Evolutionary conservation across 1,139 yeast genomes (phyloP).

Genomic region (Debaryomycetaceae sp.): DNA sequence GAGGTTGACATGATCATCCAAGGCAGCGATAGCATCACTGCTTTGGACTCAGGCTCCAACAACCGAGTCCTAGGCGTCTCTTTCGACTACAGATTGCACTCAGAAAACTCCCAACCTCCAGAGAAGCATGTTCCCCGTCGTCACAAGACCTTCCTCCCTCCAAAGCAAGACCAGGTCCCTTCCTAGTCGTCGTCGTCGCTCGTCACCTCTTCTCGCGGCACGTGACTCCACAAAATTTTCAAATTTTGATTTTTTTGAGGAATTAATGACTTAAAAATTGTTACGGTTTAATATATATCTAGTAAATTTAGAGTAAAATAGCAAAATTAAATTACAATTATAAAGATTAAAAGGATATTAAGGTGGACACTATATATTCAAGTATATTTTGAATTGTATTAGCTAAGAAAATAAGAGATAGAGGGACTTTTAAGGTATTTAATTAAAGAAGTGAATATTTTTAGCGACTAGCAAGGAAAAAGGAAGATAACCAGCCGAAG

Average conservation of each 20-base stretch:
- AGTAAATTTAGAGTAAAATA: not conserved
- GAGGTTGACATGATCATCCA: conserved; percentile 46
- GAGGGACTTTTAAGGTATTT: too few species aligned
- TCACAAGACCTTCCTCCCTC: conserved; percentile 1
- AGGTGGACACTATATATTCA: too few species aligned
- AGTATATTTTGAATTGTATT: too few species aligned
- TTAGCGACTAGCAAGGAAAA: not conserved
- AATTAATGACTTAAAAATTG: not conserved
- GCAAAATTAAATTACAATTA: not conserved
- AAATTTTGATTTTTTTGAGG: not conserved
- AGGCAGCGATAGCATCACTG: conserved; percentile 30
- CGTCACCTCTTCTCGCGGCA: not conserved
- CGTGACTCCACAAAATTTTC: not conserved
- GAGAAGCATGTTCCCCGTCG: conserved; percentile 8
- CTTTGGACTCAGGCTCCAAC: conserved; percentile 33
- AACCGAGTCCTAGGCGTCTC: conserved; percentile 45
- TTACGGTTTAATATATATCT: not conserved
- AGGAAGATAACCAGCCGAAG: too few species aligned
- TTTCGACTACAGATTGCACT: conserved; percentile 45
- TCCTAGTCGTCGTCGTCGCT: not conserved
- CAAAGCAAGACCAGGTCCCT: not conserved
- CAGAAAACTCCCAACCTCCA: conserved; percentile 25
- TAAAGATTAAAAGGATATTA: too few species aligned
- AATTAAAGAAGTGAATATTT: not conserved
- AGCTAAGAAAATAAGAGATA: too few species aligned